These are phyloP conservation scores for Alternaria sp. DNA, from an alignment of 2,329 filamentous ascomycete genomes.

Conservation along the genomic window DNA sequence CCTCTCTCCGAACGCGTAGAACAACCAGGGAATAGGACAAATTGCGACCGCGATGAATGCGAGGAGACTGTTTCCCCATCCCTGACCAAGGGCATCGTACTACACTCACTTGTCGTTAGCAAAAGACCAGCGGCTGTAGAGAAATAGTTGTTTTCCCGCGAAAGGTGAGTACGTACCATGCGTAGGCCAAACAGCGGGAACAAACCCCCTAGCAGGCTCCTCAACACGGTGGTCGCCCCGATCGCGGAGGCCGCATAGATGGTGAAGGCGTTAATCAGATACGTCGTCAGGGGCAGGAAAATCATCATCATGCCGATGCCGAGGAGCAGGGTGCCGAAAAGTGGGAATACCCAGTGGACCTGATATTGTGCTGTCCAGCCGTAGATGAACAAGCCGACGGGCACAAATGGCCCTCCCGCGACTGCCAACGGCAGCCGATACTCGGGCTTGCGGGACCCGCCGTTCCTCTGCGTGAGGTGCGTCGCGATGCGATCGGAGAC, in stretches of 20 bases:
- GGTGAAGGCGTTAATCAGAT: constrained; percentile 41
- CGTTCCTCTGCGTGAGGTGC: constrained; percentile 43
- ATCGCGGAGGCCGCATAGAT: constrained; percentile 24
- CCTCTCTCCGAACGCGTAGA: too few relatives aligned
- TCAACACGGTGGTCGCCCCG: constrained; percentile 3
- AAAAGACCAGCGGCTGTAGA: too few relatives aligned
- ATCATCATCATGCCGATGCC: not conserved
- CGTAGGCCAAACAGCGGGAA: constrained; percentile 51
- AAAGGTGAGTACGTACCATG: constrained; percentile 19
- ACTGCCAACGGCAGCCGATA: constrained; percentile 4
- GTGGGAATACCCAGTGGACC: constrained; percentile 63
- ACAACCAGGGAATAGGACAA: too few relatives aligned
- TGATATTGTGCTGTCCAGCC: constrained; percentile 62
- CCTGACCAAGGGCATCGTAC: too few relatives aligned
- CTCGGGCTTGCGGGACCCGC: constrained; percentile 17
- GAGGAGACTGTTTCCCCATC: too few relatives aligned
- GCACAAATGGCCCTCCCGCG: constrained; percentile 38
- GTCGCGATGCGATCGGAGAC: constrained; percentile 42
- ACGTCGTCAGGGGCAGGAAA: not conserved
- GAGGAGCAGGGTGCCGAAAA: constrained; percentile 60
- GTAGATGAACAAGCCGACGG: constrained; percentile 53
- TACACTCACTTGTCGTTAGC: too few relatives aligned
- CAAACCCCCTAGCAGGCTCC: constrained; percentile 31
- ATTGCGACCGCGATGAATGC: too few relatives aligned
- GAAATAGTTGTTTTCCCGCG: too few relatives aligned